Conservation (phyloP, 2,329 filamentous ascomycete genomes). For the Colletotrichum filicis region DNA sequence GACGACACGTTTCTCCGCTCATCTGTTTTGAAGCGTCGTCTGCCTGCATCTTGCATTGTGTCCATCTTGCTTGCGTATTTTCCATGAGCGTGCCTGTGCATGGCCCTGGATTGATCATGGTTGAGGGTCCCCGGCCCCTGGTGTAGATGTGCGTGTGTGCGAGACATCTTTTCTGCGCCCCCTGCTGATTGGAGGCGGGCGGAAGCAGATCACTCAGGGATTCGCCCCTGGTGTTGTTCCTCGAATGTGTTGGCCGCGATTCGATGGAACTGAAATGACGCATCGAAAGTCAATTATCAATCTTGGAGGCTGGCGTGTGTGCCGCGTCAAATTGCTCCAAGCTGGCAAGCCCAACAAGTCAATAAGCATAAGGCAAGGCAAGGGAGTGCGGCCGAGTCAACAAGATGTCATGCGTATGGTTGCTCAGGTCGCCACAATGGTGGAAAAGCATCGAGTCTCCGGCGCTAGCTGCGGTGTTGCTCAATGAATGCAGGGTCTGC, state of each 20-base stretch:
- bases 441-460: conserved; percentile 7
- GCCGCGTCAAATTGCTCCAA: neutral
- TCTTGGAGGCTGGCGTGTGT: neutral
- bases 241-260: conserved; percentile 10
- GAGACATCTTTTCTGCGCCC: conserved; percentile 5
- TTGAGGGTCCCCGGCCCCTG: conserved; percentile 3
- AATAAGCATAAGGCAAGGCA: neutral
- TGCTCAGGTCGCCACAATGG: conserved; percentile 5
- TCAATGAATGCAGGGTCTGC: neutral
- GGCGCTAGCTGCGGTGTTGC: conserved; percentile 9
- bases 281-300: conserved; percentile 4
- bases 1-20: neutral
- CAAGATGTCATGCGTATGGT: neutral
- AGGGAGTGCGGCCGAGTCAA: neutral
- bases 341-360: neutral
- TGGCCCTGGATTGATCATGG: neutral
- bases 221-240: conserved; percentile 15
- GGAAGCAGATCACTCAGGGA: conserved; percentile 32
- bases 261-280: conserved; percentile 7
- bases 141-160: neutral
- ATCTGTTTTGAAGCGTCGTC: neutral
- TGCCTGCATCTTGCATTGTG: conserved; percentile 11
- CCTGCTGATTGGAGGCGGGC: conserved; percentile 24
- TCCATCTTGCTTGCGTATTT: conserved; percentile 1
- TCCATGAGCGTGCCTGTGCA: neutral